These are phyloP conservation scores for Tirmania nivea DNA, from an alignment of 495 filamentous ascomycete species.

Conservation along the genomic window DNA sequence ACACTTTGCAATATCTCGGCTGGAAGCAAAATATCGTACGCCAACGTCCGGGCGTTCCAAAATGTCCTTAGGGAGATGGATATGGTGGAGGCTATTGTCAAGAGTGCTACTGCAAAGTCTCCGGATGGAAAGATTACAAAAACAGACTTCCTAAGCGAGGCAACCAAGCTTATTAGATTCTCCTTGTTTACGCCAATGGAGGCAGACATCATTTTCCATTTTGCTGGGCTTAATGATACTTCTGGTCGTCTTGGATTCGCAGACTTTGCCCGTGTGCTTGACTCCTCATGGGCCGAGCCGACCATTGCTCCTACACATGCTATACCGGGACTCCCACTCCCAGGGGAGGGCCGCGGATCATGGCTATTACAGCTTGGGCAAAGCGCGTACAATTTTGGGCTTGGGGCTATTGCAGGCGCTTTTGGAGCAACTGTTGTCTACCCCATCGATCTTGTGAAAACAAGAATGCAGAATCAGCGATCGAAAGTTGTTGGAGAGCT, in stretches of 20 bases:
- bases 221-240: conserved; percentile 75
- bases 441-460: conserved; percentile 96
- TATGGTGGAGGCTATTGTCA: conserved; percentile 74
- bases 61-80: conserved; percentile 97
- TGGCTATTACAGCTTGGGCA: conserved; percentile 44
- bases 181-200: conserved; percentile 96
- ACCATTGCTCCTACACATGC: conserved; percentile 25
- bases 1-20: conserved; percentile 87
- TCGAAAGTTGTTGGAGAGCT: conserved; percentile 56
- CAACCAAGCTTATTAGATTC: conserved; percentile 71
- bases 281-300: conserved; percentile 64
- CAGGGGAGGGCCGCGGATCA: conserved; percentile 13
- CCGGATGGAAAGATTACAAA: conserved; percentile 79
- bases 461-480: conserved; percentile 94
- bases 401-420: conserved; percentile 77
- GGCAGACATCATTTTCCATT: conserved; percentile 96
- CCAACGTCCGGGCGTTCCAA: conserved; percentile 90
- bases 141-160: conserved; percentile 87
- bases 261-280: conserved; percentile 87
- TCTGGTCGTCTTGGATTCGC: conserved; percentile 58
- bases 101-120: conserved; percentile 65
- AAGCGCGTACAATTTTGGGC: conserved; percentile 68
- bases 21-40: conserved; percentile 85
- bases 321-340: conserved; percentile 23
- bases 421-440: conserved; percentile 99